phyloP scores from a whole-genome alignment of 257 asterid species.

The Nicotiana sylvestris region DNA sequence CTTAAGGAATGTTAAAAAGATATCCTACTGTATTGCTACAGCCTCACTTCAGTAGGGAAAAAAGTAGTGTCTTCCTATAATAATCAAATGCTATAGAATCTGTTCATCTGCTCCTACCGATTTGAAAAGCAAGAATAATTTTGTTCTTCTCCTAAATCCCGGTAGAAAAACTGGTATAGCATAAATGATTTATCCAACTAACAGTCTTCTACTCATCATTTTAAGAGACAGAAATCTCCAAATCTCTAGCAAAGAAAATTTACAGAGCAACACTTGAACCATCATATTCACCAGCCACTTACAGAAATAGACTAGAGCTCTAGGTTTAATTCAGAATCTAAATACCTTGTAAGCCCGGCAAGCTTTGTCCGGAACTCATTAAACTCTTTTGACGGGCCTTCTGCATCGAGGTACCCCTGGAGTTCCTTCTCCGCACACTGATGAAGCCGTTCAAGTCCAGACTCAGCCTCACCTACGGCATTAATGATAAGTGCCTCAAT shows the following conservation, averaged over 20 bases:
- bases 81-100: neutral
- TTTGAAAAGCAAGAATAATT: neutral
- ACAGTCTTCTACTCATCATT: neutral
- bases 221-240: neutral
- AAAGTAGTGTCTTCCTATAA: neutral
- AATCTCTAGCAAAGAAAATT: neutral
- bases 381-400: constrained; percentile 70
- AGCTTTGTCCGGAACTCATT: constrained; percentile 89
- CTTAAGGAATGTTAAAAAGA: neutral
- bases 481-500: constrained; percentile 16
- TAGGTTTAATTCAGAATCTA: neutral
- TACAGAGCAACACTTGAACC: neutral
- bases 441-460: constrained; percentile 95
- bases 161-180: neutral
- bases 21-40: neutral
- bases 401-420: constrained; percentile 62
- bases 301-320: neutral
- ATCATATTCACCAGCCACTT: neutral
- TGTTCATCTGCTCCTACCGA: neutral
- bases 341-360: constrained; percentile 92
- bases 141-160: neutral
- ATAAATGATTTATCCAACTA: neutral
- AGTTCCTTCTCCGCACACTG: constrained; percentile 96
- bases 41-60: neutral
- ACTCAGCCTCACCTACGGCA: constrained; percentile 83